Conservation (phyloP, 495 filamentous ascomycete genomes). For the Aspergillus coremiiformis region DNA sequence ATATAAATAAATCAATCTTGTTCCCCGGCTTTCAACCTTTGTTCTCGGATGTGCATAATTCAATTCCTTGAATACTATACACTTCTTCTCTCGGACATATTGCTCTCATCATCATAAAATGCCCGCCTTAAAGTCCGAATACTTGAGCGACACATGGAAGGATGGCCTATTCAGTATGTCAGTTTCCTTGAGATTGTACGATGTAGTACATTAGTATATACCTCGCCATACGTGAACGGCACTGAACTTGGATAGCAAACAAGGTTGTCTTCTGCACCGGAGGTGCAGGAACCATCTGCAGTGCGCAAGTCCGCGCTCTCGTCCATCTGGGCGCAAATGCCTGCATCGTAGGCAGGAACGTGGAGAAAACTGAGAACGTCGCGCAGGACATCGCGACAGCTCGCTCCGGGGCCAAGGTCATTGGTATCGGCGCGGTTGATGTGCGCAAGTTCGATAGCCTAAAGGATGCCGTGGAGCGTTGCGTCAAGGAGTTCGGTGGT, state of each 20-base stretch:
- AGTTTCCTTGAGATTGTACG: not conserved
- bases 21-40: no score
- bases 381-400: conserved; percentile 76
- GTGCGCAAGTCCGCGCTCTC: conserved; percentile 82
- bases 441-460: conserved; percentile 67
- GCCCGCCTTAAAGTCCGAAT: conserved; percentile 63
- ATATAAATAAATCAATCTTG: not conserved
- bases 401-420: conserved; percentile 67
- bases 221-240: not conserved
- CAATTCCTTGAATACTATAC: no score
- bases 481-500: conserved; percentile 69
- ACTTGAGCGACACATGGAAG: conserved; percentile 73
- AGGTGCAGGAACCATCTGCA: conserved; percentile 89
- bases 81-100: not conserved
- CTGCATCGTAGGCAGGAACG: conserved; percentile 85
- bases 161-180: conserved; percentile 71
- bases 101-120: conserved; percentile 13
- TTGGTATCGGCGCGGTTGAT: conserved; percentile 79
- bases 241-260: conserved; percentile 46
- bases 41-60: not conserved
- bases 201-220: no score
- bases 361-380: conserved; percentile 75
- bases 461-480: conserved; percentile 65
- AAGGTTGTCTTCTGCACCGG: conserved; percentile 96
- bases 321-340: conserved; percentile 89